These are phyloP conservation scores for Luffa acutangula DNA, from an alignment of 306 rosid species.

Conservation along the genomic window DNA sequence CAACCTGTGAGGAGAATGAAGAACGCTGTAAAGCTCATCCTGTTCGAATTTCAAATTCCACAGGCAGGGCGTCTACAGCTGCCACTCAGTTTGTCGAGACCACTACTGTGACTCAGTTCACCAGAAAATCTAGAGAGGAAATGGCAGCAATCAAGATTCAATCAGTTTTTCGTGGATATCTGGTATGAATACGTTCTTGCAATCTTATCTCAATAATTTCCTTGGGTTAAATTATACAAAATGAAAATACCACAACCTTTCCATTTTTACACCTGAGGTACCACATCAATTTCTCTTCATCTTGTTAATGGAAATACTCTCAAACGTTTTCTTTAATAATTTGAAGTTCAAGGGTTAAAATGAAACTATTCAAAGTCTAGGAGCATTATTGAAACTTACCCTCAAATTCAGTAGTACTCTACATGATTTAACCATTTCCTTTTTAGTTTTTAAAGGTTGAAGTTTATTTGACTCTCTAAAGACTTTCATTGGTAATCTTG, in stretches of 20 bases:
- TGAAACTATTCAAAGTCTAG: too few species aligned
- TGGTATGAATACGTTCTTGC: conserved; percentile 33
- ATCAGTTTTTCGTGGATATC: conserved; percentile 81
- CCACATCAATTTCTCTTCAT: neutral
- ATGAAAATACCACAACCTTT: neutral
- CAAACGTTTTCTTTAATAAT: too few species aligned
- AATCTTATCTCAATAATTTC: neutral
- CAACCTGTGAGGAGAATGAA: conserved; percentile 41
- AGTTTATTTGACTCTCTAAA: neutral
- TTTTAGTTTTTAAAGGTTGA: neutral
- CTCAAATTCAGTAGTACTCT: too few species aligned
- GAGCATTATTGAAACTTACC: too few species aligned
- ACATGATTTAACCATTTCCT: neutral
- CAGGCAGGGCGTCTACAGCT: neutral
- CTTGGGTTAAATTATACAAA: neutral
- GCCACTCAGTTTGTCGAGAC: conserved; percentile 20
- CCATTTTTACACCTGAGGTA: neutral
- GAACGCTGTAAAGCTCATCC: conserved; percentile 24
- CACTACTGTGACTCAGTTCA: conserved; percentile 23
- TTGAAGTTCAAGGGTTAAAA: too few species aligned
- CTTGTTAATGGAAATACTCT: neutral
- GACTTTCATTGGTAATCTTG: neutral
- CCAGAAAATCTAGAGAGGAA: conserved; percentile 62
- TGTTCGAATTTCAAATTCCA: conserved; percentile 22
- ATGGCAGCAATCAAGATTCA: conserved; percentile 82